Base-by-base conservation (phyloP, 225 moss, liverwort and hornwort genomes). In the Polytrichum formosum region DNA sequence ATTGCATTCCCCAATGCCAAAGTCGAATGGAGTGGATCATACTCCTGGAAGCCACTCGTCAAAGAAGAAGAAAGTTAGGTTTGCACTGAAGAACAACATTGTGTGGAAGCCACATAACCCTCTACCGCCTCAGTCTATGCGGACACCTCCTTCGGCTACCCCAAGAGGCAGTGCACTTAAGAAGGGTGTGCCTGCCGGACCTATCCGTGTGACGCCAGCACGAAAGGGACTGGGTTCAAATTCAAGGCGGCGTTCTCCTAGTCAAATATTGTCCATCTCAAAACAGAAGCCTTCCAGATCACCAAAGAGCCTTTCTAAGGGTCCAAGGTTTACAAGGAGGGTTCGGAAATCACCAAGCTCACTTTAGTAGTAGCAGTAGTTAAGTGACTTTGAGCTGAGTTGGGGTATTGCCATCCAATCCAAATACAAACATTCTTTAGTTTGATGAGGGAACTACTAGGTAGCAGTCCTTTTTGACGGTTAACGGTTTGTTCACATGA, bases 141-240 rank as follows among this genome's bases (percentile, higher is more conserved):
- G 98, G 65, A 98, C 98, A 17, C 98, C 98, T 35, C 94, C 98
- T 13, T 86, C 98, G 6, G 98, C 98, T 23, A 98, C 92, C 19
- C 98, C 98, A 1, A 79, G 98, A 71, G 98, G 98, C 35, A 98
- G 98, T 76, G 98, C 98, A 30, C 66, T 98, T 70, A 98, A 98
- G 85, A 81, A 88, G 28, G 98, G 98, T 56, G 91, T 92, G n/a
- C 87, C 85, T 28, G 90, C 98, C 1, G 94, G 98, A 56, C 98
- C 98, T 16, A 83, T 98, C 54, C 94, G 91, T n/a, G 61, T 87
- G n/a, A 85, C 85, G 26, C 91, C 94, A n/a, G 21, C 76, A 66
- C 90, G 93, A 28, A 85, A 83, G 80, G 68, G 71, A 73, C 53
- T 68, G 72, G 74, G 86, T 73, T 75, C 76, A 20, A 84, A 86